Evolutionary conservation across 257 asterid genomes (phyloP).

Genomic region (Solanum lignicaule): DNA sequence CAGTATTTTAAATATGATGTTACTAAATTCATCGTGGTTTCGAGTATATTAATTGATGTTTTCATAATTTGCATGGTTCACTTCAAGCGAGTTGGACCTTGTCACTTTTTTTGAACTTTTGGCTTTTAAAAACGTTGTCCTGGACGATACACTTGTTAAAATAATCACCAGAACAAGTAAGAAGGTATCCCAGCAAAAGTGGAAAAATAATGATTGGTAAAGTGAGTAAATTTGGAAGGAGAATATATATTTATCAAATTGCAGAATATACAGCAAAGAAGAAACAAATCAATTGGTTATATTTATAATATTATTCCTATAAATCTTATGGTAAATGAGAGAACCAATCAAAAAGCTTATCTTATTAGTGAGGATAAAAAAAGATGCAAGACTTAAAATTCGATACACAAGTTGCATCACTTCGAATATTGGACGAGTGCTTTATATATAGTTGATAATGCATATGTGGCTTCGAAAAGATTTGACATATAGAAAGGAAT

Average conservation of each 20-base stretch:
- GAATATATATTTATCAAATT: not conserved
- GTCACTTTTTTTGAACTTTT: not conserved
- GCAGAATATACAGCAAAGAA: not conserved
- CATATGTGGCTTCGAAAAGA: not conserved
- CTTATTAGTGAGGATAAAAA: not conserved
- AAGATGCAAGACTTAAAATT: not conserved
- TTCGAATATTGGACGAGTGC: not conserved
- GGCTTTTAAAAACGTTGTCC: not conserved
- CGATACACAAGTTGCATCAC: not conserved
- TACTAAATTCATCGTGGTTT: not conserved
- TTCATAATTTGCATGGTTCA: not conserved
- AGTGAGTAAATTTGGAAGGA: not conserved
- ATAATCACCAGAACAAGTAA: not conserved
- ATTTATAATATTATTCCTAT: not conserved
- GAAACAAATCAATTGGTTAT: not conserved
- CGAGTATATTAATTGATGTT: not conserved
- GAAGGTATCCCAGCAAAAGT: not conserved
- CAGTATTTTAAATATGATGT: not conserved
- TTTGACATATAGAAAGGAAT: not conserved
- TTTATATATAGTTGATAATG: not conserved
- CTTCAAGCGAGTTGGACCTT: not conserved
- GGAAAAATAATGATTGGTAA: not conserved
- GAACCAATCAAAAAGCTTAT: not conserved
- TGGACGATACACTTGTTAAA: not conserved
- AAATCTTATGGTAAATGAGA: not conserved